Conservation (phyloP, 192 early-diverging fungal genomes). For the Neocallimastix lanati region DNA sequence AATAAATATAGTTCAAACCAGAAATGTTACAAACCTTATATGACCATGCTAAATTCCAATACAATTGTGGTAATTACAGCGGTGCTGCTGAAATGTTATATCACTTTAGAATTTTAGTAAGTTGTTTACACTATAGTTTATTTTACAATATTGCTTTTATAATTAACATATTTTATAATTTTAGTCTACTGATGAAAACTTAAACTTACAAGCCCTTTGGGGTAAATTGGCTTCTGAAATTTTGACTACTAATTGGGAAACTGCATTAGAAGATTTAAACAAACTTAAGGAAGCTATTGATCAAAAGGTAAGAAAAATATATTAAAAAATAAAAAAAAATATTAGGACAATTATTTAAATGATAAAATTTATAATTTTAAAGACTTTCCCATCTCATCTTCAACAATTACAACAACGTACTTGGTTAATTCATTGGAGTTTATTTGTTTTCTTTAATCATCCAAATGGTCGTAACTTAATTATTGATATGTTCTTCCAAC, state of each 20-base stretch:
- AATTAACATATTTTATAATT: neutral
- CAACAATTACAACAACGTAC: constrained; percentile 82
- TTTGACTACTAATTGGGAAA: constrained; percentile 82
- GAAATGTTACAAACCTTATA: constrained; percentile 75
- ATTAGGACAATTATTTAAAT: neutral
- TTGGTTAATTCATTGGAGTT: constrained; percentile 91
- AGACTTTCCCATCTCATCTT: constrained; percentile 53
- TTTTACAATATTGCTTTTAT: too few species aligned
- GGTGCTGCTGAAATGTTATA: constrained; percentile 83
- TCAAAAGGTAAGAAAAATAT: constrained; percentile 29
- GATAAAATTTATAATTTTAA: neutral
- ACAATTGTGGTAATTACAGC: constrained; percentile 79
- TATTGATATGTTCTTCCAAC: constrained; percentile 78
- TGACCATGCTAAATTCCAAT: constrained; percentile 78
- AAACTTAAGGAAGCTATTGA: constrained; percentile 78
- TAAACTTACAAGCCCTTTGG: constrained; percentile 76
- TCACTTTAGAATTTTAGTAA: constrained; percentile 81
- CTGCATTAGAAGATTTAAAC: constrained; percentile 72
- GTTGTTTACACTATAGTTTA: too few species aligned
- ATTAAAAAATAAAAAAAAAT: neutral
- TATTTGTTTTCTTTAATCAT: constrained; percentile 98
- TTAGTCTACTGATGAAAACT: constrained; percentile 70
- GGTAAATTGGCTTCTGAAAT: constrained; percentile 94
- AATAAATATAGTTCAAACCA: constrained; percentile 54
- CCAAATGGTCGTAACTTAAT: constrained; percentile 87